Conservation (phyloP, 345 rosid genomes). For the Citrus inodora region DNA sequence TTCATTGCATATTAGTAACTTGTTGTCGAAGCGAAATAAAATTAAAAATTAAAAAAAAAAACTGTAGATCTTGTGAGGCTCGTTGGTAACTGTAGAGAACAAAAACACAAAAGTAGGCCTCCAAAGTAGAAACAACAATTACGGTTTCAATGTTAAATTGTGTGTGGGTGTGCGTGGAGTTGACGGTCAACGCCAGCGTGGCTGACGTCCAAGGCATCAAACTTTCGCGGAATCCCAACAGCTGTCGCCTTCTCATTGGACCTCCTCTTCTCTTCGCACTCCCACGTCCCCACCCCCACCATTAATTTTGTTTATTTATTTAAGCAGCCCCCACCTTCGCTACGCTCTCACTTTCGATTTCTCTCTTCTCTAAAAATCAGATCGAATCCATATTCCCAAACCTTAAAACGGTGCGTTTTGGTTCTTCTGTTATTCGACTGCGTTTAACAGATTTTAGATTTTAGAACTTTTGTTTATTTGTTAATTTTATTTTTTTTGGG, state of each 20-base stretch:
- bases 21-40: no score
- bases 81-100: background rate
- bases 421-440: no score
- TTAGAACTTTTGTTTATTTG: background rate
- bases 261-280: background rate
- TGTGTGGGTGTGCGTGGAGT: background rate
- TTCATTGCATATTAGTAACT: no score
- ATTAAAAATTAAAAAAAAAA: background rate
- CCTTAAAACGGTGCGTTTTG: constrained; percentile 16
- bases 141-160: no score
- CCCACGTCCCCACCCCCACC: background rate
- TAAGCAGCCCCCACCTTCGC: background rate
- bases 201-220: background rate
- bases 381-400: background rate
- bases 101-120: background rate
- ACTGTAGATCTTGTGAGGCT: background rate
- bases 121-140: background rate
- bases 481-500: background rate
- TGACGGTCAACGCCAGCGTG: constrained; percentile 42
- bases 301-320: background rate
- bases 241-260: constrained; percentile 38
- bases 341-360: background rate
- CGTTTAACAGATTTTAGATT: no score
- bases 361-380: background rate
- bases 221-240: constrained; percentile 26